Percentiles rank a stretch among this genome's conserved stretches.
Conservation (phyloP, 2,329 filamentous ascomycete genomes). For the Cytospora piceicola region DNA sequence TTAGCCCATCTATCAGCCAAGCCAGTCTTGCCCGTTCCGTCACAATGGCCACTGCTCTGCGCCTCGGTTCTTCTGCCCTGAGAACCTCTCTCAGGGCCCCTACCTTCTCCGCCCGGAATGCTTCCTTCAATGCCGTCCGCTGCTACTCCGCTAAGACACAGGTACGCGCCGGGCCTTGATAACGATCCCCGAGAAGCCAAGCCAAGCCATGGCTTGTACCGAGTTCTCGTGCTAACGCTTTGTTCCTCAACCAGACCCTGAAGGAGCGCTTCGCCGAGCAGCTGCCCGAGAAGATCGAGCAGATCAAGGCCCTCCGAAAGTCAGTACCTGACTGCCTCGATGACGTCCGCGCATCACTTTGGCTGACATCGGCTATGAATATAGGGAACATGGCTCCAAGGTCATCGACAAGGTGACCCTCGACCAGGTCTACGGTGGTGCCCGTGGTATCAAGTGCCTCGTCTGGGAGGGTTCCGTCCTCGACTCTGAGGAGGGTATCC, state of each 20-base stretch:
- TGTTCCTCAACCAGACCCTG: conserved; percentile 67
- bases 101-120: conserved; percentile 68
- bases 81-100: conserved; percentile 73
- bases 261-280: conserved; percentile 99
- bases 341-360: conserved; percentile 23
- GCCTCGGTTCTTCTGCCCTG: conserved; percentile 80
- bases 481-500: conserved; percentile 98
- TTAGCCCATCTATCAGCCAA: conserved; percentile 35
- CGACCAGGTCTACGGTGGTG: conserved; percentile 99
- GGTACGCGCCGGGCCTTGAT: conserved; percentile 54
- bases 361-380: conserved; percentile 35
- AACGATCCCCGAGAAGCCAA: background rate
- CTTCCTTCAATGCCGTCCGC: conserved; percentile 80
- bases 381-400: conserved; percentile 90
- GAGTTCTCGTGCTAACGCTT: conserved; percentile 34
- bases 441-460: conserved; percentile 96
- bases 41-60: conserved; percentile 82
- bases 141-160: conserved; percentile 93
- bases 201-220: background rate
- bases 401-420: conserved; percentile 97
- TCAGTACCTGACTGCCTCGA: conserved; percentile 51
- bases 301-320: conserved; percentile 97
- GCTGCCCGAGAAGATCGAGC: conserved; percentile 94
- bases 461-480: conserved; percentile 99
- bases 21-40: conserved; percentile 38